Percentiles rank a stretch among this genome's conserved stretches.
Conservation (phyloP, 805 yeast species). For the Starmerella sirachaensis region DNA sequence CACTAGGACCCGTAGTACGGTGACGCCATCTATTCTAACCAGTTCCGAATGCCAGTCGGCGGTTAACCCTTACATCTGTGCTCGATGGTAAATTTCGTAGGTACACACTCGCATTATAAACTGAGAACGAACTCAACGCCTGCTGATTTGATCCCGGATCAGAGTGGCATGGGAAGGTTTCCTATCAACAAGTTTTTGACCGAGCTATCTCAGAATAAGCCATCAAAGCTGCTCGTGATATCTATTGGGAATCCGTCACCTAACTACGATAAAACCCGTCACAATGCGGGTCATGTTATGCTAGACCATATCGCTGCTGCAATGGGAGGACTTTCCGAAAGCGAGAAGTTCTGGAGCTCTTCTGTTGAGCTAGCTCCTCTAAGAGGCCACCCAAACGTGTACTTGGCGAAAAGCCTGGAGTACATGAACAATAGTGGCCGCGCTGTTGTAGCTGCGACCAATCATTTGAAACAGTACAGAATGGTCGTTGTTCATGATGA, state of each 20-base stretch:
- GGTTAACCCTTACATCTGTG: too few relatives aligned
- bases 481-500: conserved; percentile 70
- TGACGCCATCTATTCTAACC: too few relatives aligned
- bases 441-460: conserved; percentile 32
- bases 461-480: conserved; percentile 20
- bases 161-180: conserved; percentile 1
- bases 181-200: conserved; percentile 22
- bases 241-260: conserved; percentile 74
- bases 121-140: too few relatives aligned
- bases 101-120: too few relatives aligned
- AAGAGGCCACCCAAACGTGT: conserved; percentile 21
- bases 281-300: conserved; percentile 61
- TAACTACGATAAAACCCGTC: conserved; percentile 50
- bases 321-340: conserved; percentile 11
- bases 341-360: conserved; percentile 1
- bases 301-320: conserved; percentile 27
- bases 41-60: too few relatives aligned
- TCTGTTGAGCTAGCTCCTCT: conserved; percentile 10
- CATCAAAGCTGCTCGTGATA: conserved; percentile 15
- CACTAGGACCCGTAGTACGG: too few relatives aligned
- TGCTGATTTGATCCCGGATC: too few relatives aligned
- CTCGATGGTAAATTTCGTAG: too few relatives aligned
- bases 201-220: conserved; percentile 8
- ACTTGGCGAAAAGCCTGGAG: conserved; percentile 41
- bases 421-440: conserved; percentile 65